These are phyloP conservation scores for Geranomyces michiganensis DNA, from an alignment of 192 early-diverging fungal genomes.

Conservation along the genomic window DNA sequence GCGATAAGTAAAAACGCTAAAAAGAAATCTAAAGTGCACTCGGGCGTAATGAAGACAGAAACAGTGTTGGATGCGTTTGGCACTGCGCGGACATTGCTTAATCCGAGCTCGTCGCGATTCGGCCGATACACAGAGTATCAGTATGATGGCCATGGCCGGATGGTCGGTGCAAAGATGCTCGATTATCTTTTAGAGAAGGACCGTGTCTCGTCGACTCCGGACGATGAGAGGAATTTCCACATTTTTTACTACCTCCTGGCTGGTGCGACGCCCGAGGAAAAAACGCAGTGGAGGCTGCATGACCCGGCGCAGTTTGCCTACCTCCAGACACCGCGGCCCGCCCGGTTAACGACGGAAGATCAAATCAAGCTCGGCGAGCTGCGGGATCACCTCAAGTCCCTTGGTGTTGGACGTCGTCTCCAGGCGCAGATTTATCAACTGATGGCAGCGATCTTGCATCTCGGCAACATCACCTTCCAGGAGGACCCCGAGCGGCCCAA, in stretches of 20 bases:
- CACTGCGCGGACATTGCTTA: slow-evolving; percentile 63
- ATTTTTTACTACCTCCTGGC: slow-evolving; percentile 94
- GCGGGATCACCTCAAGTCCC: slow-evolving; percentile 77
- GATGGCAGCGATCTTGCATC: slow-evolving; percentile 85
- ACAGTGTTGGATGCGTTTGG: slow-evolving; percentile 81
- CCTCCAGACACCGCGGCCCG: slow-evolving; percentile 37
- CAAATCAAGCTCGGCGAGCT: slow-evolving; percentile 70
- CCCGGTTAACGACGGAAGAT: slow-evolving; percentile 45
- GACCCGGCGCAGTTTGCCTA: slow-evolving; percentile 54
- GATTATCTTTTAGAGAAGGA: slow-evolving; percentile 87
- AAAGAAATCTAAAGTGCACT: slow-evolving; percentile 73
- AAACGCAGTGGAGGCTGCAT: slow-evolving; percentile 63
- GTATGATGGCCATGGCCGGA: slow-evolving; percentile 80
- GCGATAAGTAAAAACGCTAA: slow-evolving; percentile 74
- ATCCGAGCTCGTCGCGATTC: slow-evolving; percentile 71
- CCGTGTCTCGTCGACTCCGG: slow-evolving; percentile 62
- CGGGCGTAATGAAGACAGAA: slow-evolving; percentile 72
- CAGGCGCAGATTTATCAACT: slow-evolving; percentile 81
- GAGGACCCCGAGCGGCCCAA: slow-evolving; percentile 66
- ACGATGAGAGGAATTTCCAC: slow-evolving; percentile 86
- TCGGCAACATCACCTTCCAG: slow-evolving; percentile 86
- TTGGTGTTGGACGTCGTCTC: slow-evolving; percentile 66
- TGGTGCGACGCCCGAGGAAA: slow-evolving; percentile 78
- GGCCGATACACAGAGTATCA: slow-evolving; percentile 88
- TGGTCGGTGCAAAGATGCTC: slow-evolving; percentile 79